Evolutionary conservation across 306 rosid genomes (phyloP).

Genomic region (Pyrus pyrifolia): DNA sequence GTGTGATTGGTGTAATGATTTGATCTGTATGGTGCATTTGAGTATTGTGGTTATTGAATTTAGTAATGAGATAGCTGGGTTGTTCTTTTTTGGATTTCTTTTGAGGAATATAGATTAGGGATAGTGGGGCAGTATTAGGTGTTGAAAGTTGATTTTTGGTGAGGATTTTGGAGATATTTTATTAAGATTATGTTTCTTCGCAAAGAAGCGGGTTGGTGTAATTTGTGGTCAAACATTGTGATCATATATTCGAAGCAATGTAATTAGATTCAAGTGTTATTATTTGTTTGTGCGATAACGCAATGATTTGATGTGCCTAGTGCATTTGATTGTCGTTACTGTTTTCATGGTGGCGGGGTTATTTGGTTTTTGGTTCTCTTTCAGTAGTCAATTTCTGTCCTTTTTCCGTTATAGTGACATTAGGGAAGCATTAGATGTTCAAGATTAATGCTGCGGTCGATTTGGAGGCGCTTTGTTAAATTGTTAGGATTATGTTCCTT

Average conservation of each 20-base stretch:
- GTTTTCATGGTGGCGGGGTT: background rate
- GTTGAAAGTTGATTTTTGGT: background rate
- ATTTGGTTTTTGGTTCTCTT: background rate
- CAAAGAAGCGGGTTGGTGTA: background rate
- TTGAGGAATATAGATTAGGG: background rate
- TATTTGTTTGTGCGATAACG: background rate
- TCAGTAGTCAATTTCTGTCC: background rate
- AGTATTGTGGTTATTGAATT: background rate
- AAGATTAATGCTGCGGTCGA: background rate
- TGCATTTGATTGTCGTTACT: background rate
- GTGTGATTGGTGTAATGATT: conserved; percentile 2
- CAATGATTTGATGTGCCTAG: background rate
- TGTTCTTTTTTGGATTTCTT: background rate
- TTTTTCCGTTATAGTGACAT: background rate
- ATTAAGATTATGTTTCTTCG: background rate
- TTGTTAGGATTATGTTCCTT: background rate
- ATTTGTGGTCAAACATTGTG: background rate
- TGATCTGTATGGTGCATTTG: background rate
- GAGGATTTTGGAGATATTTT: background rate
- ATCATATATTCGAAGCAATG: background rate
- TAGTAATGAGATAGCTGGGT: background rate
- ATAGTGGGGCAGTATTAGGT: background rate
- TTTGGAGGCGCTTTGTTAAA: conserved; percentile 2
- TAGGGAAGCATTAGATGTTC: background rate
- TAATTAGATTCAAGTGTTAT: background rate